Base-by-base conservation (phyloP, 208 protist genomes). In the Leishmania guyanensis region DNA sequence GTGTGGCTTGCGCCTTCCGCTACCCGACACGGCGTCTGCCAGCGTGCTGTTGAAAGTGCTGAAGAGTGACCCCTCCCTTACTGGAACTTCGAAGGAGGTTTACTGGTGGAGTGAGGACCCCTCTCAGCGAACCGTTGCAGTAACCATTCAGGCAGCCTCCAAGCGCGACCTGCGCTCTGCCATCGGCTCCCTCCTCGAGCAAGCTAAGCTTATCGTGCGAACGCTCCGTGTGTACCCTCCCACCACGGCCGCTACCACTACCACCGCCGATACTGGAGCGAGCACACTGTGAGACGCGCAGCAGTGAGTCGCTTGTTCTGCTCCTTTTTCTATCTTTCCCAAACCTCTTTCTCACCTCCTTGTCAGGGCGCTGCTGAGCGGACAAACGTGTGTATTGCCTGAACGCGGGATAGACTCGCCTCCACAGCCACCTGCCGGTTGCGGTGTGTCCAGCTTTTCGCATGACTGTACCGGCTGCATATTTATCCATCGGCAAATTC, bases 131-230 rank as follows among this genome's bases (percentile, higher is more conserved):
- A 94, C 88, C 51, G 87, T 94, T 0, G 62, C 76, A 22, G 83
- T 92, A 5, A 83, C 74, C 33, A 54, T 93, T 5, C 64, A 72
- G 65, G 83, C 85, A 12, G 33, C 64, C 17, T 69, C 80, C 26
- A 78, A 85, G 75, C 83, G 84, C n/a, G 75, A 86, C 16, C 54
- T 94, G 75, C 89, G 89, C 29, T 78, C 83, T 33, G 89, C 86
- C 26, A 75, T 94, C 33, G 84, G 83, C 12, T 82, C 88, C 16
- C 76, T 90, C 56, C 58, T 91, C 54, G 86, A 90, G 79, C 91
- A 94, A 69, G 56, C 69, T 6, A 94, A 90, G 77, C 86, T 94
- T 29, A 80, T 91, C 20, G 75, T 91, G 33, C 80, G 91, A 46
- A 93, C 89, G 29, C 75, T 93, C 69, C 78, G 88, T 26, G 85